Conservation (phyloP, 768 basidiomycete genomes). For the Harrya chromipes region DNA sequence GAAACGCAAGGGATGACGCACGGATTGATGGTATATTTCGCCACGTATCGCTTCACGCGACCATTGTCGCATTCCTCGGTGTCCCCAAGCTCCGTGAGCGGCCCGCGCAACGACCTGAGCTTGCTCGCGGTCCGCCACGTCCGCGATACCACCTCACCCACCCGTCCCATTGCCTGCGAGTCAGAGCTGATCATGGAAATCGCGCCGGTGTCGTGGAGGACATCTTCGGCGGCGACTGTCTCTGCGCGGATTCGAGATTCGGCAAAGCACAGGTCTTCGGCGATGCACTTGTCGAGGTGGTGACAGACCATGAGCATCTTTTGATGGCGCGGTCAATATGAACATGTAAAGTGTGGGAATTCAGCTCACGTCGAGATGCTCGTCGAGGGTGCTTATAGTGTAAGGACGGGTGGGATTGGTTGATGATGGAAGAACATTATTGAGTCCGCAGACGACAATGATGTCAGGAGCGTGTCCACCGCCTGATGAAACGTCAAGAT, state of each 20-base stretch:
- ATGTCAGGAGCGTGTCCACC: conserved; percentile 98
- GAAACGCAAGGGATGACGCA: conserved; percentile 38
- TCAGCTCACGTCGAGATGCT: conserved; percentile 88
- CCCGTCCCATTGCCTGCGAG: conserved; percentile 97
- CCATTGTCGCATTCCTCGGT: conserved; percentile 58
- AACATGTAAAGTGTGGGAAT: background rate
- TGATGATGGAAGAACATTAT: conserved; percentile 92
- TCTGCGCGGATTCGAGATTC: conserved; percentile 96
- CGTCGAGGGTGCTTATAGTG: conserved; percentile 87
- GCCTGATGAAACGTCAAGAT: conserved; percentile 39
- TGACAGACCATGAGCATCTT: conserved; percentile 99
- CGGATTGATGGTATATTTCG: conserved; percentile 98
- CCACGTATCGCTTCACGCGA: conserved; percentile 90
- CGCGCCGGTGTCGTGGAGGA: conserved; percentile 88
- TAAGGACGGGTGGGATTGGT: conserved; percentile 97
- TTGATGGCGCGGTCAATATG: conserved; percentile 1
- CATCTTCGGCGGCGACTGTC: conserved; percentile 97
- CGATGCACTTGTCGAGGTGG: conserved; percentile 87
- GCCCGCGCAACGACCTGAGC: conserved; percentile 78
- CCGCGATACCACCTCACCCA: conserved; percentile 88
- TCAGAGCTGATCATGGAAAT: conserved; percentile 97
- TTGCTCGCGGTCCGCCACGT: conserved; percentile 99
- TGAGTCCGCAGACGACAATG: conserved; percentile 89
- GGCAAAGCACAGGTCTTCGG: conserved; percentile 93
- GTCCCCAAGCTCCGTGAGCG: conserved; percentile 59